phyloP scores from a whole-genome alignment of 768 basidiomycete genomes.

The Saitozyma podzolica region DNA sequence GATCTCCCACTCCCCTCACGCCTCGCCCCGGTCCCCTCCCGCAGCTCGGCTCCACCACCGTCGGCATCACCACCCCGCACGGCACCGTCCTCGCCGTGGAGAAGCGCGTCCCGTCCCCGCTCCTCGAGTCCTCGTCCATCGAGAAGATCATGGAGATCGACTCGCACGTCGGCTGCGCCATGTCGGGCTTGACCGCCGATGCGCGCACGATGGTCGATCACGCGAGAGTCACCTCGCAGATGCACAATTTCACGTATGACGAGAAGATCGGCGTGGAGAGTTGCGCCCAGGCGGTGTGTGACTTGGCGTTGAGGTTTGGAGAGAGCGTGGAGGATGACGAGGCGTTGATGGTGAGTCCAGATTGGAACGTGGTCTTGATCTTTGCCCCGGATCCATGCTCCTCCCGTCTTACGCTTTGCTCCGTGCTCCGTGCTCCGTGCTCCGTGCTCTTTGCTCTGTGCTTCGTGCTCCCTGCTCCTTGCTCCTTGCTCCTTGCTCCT shows the following conservation, averaged over 20 bases:
- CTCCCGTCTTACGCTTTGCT: no score
- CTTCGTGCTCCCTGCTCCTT: no score
- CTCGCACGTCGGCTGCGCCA: conserved; percentile 90
- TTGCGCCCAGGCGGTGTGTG: conserved; percentile 95
- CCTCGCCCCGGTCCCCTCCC: neutral
- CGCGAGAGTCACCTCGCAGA: conserved; percentile 82
- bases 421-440: no score
- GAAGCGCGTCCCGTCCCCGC: conserved; percentile 95
- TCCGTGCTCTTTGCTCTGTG: no score
- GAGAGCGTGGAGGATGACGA: conserved; percentile 99
- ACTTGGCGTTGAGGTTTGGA: conserved; percentile 92
- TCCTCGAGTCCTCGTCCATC: conserved; percentile 91
- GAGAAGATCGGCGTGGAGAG: conserved; percentile 97
- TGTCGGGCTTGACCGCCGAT: conserved; percentile 93
- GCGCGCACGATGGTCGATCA: conserved; percentile 99
- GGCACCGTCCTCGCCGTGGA: conserved; percentile 95
- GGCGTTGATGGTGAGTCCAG: conserved; percentile 83
- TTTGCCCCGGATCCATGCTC: no score
- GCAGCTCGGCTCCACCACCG: conserved; percentile 95
- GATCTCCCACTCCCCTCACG: neutral
- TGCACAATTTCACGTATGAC: conserved; percentile 92
- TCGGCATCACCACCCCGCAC: conserved; percentile 85
- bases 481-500: no score
- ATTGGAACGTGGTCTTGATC: no score
- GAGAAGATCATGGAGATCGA: conserved; percentile 99